Evolutionary conservation across 2,329 filamentous ascomycete species (phyloP), one percentile per base, ranked within the genome.

Genomic region (Lachnellula suecica): DNA sequence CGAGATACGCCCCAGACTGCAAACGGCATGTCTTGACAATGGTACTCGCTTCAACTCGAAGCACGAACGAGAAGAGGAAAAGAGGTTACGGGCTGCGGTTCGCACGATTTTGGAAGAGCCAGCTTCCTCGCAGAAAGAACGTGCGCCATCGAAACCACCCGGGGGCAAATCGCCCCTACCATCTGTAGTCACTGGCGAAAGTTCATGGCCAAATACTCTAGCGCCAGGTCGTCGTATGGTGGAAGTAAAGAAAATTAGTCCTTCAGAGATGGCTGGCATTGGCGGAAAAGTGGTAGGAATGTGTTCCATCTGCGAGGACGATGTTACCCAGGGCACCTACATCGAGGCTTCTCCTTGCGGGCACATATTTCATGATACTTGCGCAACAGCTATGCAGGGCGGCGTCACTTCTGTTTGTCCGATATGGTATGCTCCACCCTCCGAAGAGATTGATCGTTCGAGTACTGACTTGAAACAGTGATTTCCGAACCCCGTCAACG

Each of bases 1-100:
- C n/a, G n/a, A 88, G 59, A 88, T 97, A n/a, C 95, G 96, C 67
- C 93, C 93, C n/a, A 84, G 87, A 62, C 74, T 97, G 47, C 81
- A 82, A 25, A 82, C 87, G 63, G 86, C 93, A 68, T 95, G 89
- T 65, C 82, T 80, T 25, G 83, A 82, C 52, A 92, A 84, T 65
- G 88, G 89, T 13, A 88, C 84, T 2, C 82, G 81, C 2, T 96
- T 88, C 86, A 91, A 99, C 59, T 85, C 88, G 66, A 74, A 79
- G 27, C 84, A 85, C 55, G 92, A 97, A 71, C 81, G 91, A 52
- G 89, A 96, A 55, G 93, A 97, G n/a, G n/a, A n/a, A n/a, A n/a
- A n/a, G n/a, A 69, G 91, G 90, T 22, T 91, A 91, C 66, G 83
- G 92, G 56, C 86, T 99, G 79, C 87, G 93, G n/a, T n/a, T n/a